Percentiles rank a stretch among this genome's conserved stretches.
These are phyloP conservation scores for Pythium guiyangense DNA, from an alignment of 352 stramenopile species.

Conservation along the genomic window DNA sequence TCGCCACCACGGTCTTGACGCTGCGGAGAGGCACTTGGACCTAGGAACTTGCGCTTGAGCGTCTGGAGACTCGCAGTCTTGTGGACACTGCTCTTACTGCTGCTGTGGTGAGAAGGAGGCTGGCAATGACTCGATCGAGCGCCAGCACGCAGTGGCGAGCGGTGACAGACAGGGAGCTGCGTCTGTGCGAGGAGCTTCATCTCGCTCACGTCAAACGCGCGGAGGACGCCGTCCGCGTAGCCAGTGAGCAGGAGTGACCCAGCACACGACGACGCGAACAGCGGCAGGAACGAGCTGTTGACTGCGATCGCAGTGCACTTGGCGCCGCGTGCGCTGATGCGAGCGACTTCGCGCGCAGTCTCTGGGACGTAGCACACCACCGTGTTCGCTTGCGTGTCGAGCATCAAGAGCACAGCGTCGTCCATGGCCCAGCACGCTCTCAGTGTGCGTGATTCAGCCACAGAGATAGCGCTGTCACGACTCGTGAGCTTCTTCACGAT, in stretches of 20 bases:
- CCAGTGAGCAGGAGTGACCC: constrained; percentile 32
- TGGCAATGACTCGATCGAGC: background rate
- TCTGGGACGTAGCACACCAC: constrained; percentile 45
- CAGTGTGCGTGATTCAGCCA: background rate
- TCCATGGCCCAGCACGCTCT: constrained; percentile 23
- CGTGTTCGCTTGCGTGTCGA: constrained; percentile 12
- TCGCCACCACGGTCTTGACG: too few species aligned
- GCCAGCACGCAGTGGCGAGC: background rate
- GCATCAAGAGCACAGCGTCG: constrained; percentile 30
- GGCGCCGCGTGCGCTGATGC: constrained; percentile 23
- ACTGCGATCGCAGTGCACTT: constrained; percentile 36
- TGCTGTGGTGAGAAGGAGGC: background rate
- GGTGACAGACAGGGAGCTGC: constrained; percentile 10
- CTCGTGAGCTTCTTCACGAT: constrained; percentile 7
- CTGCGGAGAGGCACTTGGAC: background rate
- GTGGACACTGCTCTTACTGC: background rate
- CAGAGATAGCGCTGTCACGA: background rate
- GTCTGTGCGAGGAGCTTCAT: constrained; percentile 40
- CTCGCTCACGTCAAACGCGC: constrained; percentile 43
- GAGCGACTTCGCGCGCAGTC: constrained; percentile 30
- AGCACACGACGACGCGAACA: background rate
- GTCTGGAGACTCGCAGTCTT: background rate
- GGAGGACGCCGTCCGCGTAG: constrained; percentile 44
- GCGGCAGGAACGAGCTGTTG: constrained; percentile 12
- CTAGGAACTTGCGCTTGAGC: constrained; percentile 5